Conservation (phyloP, 495 filamentous ascomycete genomes). For the Talaromyces ruber region DNA sequence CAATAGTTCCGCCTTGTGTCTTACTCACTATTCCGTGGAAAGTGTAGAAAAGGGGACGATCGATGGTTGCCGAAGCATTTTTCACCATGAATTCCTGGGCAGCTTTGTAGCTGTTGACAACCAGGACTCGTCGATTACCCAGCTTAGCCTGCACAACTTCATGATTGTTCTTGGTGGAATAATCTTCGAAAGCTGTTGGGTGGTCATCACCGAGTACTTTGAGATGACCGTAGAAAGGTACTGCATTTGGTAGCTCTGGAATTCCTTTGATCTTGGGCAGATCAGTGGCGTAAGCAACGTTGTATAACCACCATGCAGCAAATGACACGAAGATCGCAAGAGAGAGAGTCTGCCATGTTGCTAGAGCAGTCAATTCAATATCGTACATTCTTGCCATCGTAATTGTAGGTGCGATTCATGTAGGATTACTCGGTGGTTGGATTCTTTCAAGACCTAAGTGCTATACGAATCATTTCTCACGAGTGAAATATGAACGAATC, state of each 20-base stretch:
- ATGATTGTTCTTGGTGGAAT: not conserved
- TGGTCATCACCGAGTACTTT: not conserved
- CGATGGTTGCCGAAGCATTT: not conserved
- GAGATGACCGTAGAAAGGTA: not conserved
- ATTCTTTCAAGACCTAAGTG: too few species aligned
- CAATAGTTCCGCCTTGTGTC: slow-evolving; percentile 48
- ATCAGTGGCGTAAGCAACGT: not conserved
- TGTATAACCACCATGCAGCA: too few species aligned
- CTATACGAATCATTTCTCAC: too few species aligned
- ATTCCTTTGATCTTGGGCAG: not conserved
- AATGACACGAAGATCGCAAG: too few species aligned
- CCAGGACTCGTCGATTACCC: not conserved
- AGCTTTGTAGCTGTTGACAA: not conserved
- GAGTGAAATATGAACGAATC: too few species aligned
- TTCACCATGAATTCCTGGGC: not conserved
- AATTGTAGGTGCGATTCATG: too few species aligned
- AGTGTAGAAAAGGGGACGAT: slow-evolving; percentile 31
- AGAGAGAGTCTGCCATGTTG: too few species aligned
- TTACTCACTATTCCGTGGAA: slow-evolving; percentile 48
- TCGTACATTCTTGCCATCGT: too few species aligned
- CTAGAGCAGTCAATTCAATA: too few species aligned
- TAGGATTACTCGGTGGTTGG: too few species aligned
- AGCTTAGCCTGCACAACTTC: not conserved
- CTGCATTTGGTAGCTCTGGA: not conserved
- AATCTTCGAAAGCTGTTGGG: not conserved